phyloP scores from a whole-genome alignment of 805 yeast genomes.

The Hanseniaspora hatyaiensis region DNA sequence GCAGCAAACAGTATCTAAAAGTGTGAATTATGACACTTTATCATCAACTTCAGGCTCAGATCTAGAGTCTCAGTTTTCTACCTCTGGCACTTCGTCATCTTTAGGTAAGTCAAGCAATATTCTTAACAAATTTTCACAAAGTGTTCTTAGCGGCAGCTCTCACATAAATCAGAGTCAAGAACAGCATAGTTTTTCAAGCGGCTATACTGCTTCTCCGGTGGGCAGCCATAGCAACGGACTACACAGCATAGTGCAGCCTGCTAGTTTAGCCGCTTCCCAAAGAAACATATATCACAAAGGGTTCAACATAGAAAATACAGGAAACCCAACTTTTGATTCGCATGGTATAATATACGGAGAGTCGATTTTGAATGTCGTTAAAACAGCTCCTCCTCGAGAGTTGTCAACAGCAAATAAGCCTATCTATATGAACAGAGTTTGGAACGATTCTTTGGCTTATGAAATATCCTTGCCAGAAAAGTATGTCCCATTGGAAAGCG shows the following conservation, averaged over 20 bases:
- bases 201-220: no score
- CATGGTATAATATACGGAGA: constrained; percentile 24
- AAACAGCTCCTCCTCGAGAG: constrained; percentile 34
- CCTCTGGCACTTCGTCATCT: not conserved
- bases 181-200: no score
- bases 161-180: no score
- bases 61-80: not conserved
- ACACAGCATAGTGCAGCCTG: no score
- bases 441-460: constrained; percentile 63
- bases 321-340: not conserved
- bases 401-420: constrained; percentile 48
- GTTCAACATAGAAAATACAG: no score
- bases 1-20: not conserved
- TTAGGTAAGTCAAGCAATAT: not conserved
- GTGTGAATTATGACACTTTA: not conserved
- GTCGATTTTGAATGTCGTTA: constrained; percentile 29
- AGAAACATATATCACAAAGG: not conserved
- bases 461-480: constrained; percentile 62
- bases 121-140: not conserved
- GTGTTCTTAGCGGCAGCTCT: no score
- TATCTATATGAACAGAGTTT: constrained; percentile 58
- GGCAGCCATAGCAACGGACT: no score
- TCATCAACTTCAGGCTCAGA: constrained; percentile 4
- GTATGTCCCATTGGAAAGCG: constrained; percentile 52
- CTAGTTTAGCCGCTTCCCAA: not conserved